A percentile compares a stretch with the other conserved stretches of the same genome.
Conservation (phyloP, 2,329 filamentous ascomycete species). For the Malbranchea zuffiana region DNA sequence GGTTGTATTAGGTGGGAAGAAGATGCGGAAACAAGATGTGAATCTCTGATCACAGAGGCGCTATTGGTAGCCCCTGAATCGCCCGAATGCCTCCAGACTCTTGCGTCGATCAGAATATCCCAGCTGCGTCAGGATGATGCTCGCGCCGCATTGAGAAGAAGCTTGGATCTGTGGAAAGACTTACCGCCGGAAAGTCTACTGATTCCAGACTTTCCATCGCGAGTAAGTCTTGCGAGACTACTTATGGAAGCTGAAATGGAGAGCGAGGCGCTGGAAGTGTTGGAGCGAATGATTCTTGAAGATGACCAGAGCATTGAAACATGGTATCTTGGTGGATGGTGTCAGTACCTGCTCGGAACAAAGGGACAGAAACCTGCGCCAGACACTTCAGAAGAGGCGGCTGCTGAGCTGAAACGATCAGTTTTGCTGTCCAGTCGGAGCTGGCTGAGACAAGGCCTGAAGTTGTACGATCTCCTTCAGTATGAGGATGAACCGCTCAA, state of each 20-base stretch:
- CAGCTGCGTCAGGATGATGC: conserved; percentile 73
- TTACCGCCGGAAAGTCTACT: conserved; percentile 57
- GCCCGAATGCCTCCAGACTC: conserved; percentile 85
- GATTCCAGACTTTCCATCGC: conserved; percentile 75
- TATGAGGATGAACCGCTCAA: conserved; percentile 51
- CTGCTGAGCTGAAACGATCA: conserved; percentile 46
- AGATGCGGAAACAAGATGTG: conserved; percentile 80
- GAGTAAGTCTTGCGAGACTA: conserved; percentile 72
- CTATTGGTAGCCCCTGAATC: conserved; percentile 70
- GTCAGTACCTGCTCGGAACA: conserved; percentile 58
- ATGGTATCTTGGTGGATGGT: conserved; percentile 96
- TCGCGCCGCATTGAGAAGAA: conserved; percentile 62
- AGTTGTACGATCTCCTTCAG: conserved; percentile 64
- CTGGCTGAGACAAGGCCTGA: conserved; percentile 72
- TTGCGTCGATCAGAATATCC: conserved; percentile 87
- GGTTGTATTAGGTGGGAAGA: conserved; percentile 54
- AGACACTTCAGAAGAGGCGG: conserved; percentile 24
- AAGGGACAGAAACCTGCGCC: conserved; percentile 22
- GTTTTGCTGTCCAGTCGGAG: conserved; percentile 64
- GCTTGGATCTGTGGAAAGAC: conserved; percentile 73
- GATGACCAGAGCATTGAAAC: conserved; percentile 92
- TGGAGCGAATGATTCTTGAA: conserved; percentile 73
- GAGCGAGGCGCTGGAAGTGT: conserved; percentile 69
- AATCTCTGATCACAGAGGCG: conserved; percentile 80
- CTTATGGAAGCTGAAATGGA: conserved; percentile 86